phyloP scores from a whole-genome alignment of 106 monocot genomes.

The Dioscorea zingiberensis region DNA sequence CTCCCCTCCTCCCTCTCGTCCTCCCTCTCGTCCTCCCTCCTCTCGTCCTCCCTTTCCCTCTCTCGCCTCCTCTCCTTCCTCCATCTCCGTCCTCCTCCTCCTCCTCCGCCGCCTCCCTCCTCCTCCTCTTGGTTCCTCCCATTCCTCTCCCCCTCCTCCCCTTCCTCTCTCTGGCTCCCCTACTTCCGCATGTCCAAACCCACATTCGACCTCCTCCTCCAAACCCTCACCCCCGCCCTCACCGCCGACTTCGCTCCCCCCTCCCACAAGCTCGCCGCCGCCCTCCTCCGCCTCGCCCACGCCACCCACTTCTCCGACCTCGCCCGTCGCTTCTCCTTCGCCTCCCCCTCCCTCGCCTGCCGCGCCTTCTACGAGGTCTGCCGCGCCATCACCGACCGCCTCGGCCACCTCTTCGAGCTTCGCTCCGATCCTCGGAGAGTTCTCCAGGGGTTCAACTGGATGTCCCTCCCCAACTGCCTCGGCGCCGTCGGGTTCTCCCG shows the following conservation, averaged over 20 bases:
- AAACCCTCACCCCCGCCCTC: conserved; percentile 47
- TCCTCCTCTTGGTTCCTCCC: conserved; percentile 49
- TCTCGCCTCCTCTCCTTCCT: conserved; percentile 17
- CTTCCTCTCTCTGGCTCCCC: conserved; percentile 25
- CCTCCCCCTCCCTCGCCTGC: conserved; percentile 38
- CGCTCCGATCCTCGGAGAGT: conserved; percentile 28
- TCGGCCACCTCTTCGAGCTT: conserved; percentile 53
- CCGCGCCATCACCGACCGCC: conserved; percentile 34
- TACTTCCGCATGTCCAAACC: conserved; percentile 61
- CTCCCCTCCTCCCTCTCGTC: conserved; percentile 22
- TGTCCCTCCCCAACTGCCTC: conserved; percentile 57
- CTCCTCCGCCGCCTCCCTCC: conserved; percentile 7
- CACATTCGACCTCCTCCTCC: conserved; percentile 69
- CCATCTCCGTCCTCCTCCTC: neutral
- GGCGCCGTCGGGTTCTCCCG: conserved; percentile 53
- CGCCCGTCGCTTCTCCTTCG: conserved; percentile 45
- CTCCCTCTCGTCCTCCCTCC: conserved; percentile 15
- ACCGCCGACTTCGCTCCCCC: conserved; percentile 17
- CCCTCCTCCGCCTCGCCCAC: conserved; percentile 74
- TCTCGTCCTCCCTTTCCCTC: conserved; percentile 12
- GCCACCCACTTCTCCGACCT: conserved; percentile 33
- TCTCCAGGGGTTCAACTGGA: conserved; percentile 38
- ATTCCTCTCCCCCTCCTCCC: conserved; percentile 38
- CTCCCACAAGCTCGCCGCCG: conserved; percentile 61
- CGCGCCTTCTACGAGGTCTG: conserved; percentile 68